Base-by-base conservation (phyloP, 441 rosid genomes). In the Biscutella laevigata region DNA sequence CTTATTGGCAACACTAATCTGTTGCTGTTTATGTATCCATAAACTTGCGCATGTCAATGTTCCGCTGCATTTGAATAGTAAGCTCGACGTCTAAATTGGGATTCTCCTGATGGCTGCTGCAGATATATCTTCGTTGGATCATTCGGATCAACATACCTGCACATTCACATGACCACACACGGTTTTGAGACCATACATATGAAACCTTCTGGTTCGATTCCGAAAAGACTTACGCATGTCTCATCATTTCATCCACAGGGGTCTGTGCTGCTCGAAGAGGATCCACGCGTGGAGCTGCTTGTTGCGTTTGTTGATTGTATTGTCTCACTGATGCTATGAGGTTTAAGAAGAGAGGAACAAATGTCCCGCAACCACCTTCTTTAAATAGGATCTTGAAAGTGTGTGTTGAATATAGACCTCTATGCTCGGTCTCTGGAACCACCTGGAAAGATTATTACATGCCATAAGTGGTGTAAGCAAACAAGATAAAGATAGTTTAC, bases 351-450 rank as follows among this genome's bases (percentile, higher is more conserved):
- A 91, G 87, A 5, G 96, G 98, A 50, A 91, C 78, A 32, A 84
- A 87, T 10, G 98, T 91, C 46, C 98, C 96, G 22, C 98, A 91
- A 3, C 98, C 96, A 36, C 98, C 98, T 69, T 87, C 96, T 78
- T 91, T 91, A 47, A 91, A 91, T 58, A 91, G 45, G 61, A 91
- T 81, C 80, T 87, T 91, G 75, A 87, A 84, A 5, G 74, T 60
- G 57, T 91, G 96, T 26, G 95, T 81, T 43, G 98, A 83, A 68
- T 84, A 87, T 16, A 91, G 79, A 6, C 90, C 95, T 53, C 78
- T 73, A 29, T 74, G 84, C 74, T 81, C 92, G 20, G 73, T 84
- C 38, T 87, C 95, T 26, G 92, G 96, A 28, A 91, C 86, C 46
- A 91, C 96, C 98, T 91, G n/a, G 78, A 1, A 47, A 2, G 7